Conservation (phyloP, 306 rosid species). For the Fragaria ananassa region DNA sequence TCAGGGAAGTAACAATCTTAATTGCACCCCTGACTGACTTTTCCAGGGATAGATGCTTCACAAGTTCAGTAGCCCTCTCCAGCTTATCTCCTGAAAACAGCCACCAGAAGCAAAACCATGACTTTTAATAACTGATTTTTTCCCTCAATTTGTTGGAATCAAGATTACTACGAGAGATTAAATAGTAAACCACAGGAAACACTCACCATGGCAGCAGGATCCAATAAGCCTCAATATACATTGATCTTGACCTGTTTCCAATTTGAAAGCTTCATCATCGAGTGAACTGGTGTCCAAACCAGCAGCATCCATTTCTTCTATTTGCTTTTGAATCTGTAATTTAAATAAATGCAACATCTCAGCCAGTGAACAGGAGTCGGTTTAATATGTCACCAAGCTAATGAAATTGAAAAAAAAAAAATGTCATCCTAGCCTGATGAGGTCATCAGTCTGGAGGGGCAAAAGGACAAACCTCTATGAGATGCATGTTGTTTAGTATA, state of each 20-base stretch:
- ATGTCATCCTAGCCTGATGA: slow-evolving; percentile 8
- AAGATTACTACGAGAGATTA: not conserved
- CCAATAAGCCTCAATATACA: slow-evolving; percentile 89
- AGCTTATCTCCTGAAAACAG: slow-evolving; percentile 83
- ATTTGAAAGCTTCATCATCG: slow-evolving; percentile 78
- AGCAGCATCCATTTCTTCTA: slow-evolving; percentile 63
- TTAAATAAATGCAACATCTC: slow-evolving; percentile 6
- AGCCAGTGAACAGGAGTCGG: slow-evolving; percentile 15
- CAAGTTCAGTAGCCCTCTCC: slow-evolving; percentile 82
- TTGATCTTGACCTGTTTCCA: slow-evolving; percentile 93
- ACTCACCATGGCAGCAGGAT: slow-evolving; percentile 88
- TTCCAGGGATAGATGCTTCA: slow-evolving; percentile 78
- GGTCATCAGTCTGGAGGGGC: slow-evolving; percentile 11
- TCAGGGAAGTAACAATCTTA: slow-evolving; percentile 80
- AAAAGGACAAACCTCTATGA: slow-evolving; percentile 55
- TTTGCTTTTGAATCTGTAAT: slow-evolving; percentile 67
- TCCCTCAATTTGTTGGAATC: slow-evolving; percentile 13
- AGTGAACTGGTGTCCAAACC: slow-evolving; percentile 62
- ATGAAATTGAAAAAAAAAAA: slow-evolving; percentile 12
- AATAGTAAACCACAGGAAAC: not conserved
- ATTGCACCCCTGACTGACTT: slow-evolving; percentile 92
- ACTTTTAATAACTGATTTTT: not conserved
- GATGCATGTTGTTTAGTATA: slow-evolving; percentile 71
- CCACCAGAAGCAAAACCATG: slow-evolving; percentile 14
- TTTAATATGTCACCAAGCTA: slow-evolving; percentile 7